phyloP scores from a whole-genome alignment of 164 flowering plant genomes.

The Macadamia integrifolia region DNA sequence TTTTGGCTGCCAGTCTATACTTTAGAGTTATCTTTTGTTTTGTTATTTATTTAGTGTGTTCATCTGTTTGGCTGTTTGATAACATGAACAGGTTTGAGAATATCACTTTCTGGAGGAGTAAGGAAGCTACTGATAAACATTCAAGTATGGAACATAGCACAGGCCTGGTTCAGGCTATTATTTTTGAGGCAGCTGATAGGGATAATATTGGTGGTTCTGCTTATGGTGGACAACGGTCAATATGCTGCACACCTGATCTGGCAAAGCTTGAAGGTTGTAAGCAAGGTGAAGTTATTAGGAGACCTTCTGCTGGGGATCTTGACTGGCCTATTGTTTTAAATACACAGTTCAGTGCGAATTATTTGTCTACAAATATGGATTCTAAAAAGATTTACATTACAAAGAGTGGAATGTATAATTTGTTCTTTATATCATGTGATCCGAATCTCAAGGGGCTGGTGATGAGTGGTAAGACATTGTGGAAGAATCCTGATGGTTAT shows the following conservation, averaged over 20 bases:
- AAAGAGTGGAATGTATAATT: constrained; percentile 90
- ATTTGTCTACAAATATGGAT: constrained; percentile 37
- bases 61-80: background rate
- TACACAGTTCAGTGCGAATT: constrained; percentile 52
- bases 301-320: constrained; percentile 56
- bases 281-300: constrained; percentile 83
- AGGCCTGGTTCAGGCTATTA: constrained; percentile 67
- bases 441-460: constrained; percentile 67
- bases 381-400: constrained; percentile 41
- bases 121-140: constrained; percentile 49
- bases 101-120: constrained; percentile 76
- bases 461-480: constrained; percentile 77
- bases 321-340: constrained; percentile 67
- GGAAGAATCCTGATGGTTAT: constrained; percentile 92
- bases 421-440: constrained; percentile 87
- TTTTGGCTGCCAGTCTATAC: no score
- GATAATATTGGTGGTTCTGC: constrained; percentile 93
- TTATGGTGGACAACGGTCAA: constrained; percentile 90
- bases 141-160: constrained; percentile 41
- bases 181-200: constrained; percentile 94
- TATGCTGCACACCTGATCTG: constrained; percentile 94
- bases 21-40: background rate
- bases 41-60: background rate
- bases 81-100: constrained; percentile 59
- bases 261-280: constrained; percentile 92